Evolutionary conservation across 2,329 filamentous ascomycete species (phyloP), one percentile per base, ranked within the genome.

Genomic region (Penicillium sp.): DNA sequence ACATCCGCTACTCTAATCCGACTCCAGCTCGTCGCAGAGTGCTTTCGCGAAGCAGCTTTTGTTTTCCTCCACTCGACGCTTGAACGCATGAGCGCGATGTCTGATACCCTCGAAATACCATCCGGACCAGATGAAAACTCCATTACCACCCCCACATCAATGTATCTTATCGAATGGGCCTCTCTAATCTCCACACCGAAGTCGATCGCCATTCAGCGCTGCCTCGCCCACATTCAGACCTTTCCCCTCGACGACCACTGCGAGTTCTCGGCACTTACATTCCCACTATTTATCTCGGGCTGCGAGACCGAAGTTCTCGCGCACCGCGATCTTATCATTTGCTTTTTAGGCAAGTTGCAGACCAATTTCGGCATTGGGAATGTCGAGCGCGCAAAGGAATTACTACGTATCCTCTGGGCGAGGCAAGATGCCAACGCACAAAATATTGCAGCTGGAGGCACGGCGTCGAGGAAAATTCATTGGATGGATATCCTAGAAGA

Each of bases 201-300:
- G 58, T 28, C 52, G 0, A 57, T 52, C 8, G 69, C 69, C 10
- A 42, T 72, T 7, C 58, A 62, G 15, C 55, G 61, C 24, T 66
- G 69, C 23, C 57, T 72, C 4, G 16, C 45, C 4, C 58, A 66
- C 9, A 53, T 73, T 5, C 54, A 57, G 38, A 54, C 58, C 0
- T 61, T 62, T 10, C 62, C 67, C 4, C 60, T 71, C 5, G 68
- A 70, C 24, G 58, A 63, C 15, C 65, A 71, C 38, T 70, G 67
- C 55, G 70, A 73, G 45, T 72, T 64, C 34, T 73, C 70, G 1
- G 70, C 68, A 2, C 64, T 73, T 2, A 71, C 70, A 3, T 73
- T 72, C 47, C 70, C 70, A 16, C 54, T 73, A 1, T 72, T 72
- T 45, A 72, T 73, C 6, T 62, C 65, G 0, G 70, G 70, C 1